Base-by-base conservation (phyloP, 306 rosid species). In the Quercus gilva region DNA sequence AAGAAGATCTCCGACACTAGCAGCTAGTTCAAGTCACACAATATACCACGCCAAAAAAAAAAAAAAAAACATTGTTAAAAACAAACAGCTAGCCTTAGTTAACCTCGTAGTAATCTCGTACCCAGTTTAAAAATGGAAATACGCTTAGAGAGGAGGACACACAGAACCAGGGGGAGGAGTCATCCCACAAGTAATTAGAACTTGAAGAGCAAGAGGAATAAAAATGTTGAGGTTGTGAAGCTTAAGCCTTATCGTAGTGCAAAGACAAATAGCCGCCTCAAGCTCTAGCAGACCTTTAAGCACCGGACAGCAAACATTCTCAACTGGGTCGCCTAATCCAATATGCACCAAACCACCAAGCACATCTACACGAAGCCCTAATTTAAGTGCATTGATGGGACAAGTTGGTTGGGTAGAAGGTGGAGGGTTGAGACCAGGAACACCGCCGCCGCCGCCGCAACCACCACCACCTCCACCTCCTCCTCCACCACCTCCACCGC, bases 131-230 rank as follows among this genome's bases (percentile, higher is more conserved):
- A 43, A 60, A 2, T 11, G 6, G 60, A 35, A 4, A 17, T 1
- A 14, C 41, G 12, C 61, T 64, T 72, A 79, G 45, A 94, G 89
- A 78, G 92, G 94, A 82, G 97, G 97, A 77, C 99, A 94, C 55
- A 91, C 89, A 82, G 91, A 94, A 71, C 91, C 99, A 80, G 95
- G 94, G 51, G 99, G 97, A 79, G 97, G 97, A 74, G 92, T 90
- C 75, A 72, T 78, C 28, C 97, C 97, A 12, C 99, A 94, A 60
- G 94, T 94, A 9, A 83, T 63, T 5, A 92, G 82, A 26, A 86
- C 90, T 78, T 94, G 97, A 41, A 92, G 97, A 9, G 99, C 95
- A 51, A 92, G 90, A 55, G 99, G 99, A 70, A 92, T 65, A 75
- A 84, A 91, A 21, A 94, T 85, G 77, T 92, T 91, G 5, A 94